Base-by-base conservation (phyloP, 305 asterid species). In the Ajuga reptans region DNA sequence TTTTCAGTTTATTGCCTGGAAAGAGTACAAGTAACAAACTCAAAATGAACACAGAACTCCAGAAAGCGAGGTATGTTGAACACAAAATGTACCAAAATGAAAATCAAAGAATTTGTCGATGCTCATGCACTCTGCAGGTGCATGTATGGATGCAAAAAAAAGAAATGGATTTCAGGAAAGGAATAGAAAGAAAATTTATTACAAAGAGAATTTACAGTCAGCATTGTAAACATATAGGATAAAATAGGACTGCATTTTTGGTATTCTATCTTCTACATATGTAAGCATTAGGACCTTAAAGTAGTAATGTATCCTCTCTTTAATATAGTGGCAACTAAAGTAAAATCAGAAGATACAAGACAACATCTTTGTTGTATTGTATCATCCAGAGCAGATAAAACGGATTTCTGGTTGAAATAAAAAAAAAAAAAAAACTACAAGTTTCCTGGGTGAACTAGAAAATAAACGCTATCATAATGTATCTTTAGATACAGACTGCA, bases 1-100 rank as follows among this genome's bases (percentile, higher is more conserved):
- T 62, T 72, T 69, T 79, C 71, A 71, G 69, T 68, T 75, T 66
- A 74, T 69, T 55, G 60, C 87, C 96, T 93, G 88, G 57, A 71
- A 56, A 71, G 71, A 85, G 78, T 66, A 66, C 69, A 69, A 74
- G 55, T 55, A 62, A 77, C 52, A 27, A 6, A 0, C 65, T 56
- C 31, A 55, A 27, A 33, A 21, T 27, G 60, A 66, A 24, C 53
- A 66, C n/a, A 49, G 52, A 37, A 24, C 45, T 37, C 58, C 66
- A 64, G 15, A 59, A 4, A 8, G 53, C 11, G 45, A 49, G 41
- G 15, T 6, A 29, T 62, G 45, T 15, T 47, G 59, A 65, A 68
- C 7, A 29, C 50, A 66, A 73, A 37, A 15, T 49, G 53, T 42
- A 29, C 68, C 73, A 72, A 77, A 46, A 24, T 21, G 54, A 54